These are phyloP conservation scores for Calonectria henricotiae DNA, from an alignment of 2,329 filamentous ascomycete species.

Conservation along the genomic window DNA sequence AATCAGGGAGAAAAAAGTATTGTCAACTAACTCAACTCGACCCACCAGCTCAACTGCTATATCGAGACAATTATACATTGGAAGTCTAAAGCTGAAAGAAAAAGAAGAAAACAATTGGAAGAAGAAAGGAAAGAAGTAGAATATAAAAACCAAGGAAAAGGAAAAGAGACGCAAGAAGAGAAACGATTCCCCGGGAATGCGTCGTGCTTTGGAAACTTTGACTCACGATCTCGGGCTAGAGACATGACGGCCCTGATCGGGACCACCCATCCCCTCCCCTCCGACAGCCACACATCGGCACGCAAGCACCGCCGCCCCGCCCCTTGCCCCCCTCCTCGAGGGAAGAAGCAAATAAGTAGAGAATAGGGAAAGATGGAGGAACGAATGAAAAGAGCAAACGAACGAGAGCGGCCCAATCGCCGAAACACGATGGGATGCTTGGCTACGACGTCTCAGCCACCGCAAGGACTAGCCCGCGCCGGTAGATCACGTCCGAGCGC, in stretches of 20 bases:
- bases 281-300: too few species aligned
- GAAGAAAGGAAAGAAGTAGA: background rate
- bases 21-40: background rate
- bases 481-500: slow-evolving; percentile 18
- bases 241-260: slow-evolving; percentile 1
- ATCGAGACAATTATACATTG: background rate
- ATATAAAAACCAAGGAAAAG: background rate
- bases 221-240: background rate
- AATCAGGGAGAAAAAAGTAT: background rate
- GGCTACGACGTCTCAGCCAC: slow-evolving; percentile 4
- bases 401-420: background rate
- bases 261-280: background rate
- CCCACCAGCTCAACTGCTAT: background rate
- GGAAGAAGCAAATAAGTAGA: too few species aligned
- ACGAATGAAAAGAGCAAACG: too few species aligned
- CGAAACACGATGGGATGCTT: background rate
- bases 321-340: background rate
- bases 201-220: background rate
- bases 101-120: too few species aligned
- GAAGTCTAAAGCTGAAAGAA: background rate
- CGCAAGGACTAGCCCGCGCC: background rate
- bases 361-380: too few species aligned
- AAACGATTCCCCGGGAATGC: background rate
- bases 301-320: background rate
- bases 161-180: background rate